These are phyloP conservation scores for Rhododendron mucronatum DNA, from an alignment of 148 eudicot species.

Conservation along the genomic window DNA sequence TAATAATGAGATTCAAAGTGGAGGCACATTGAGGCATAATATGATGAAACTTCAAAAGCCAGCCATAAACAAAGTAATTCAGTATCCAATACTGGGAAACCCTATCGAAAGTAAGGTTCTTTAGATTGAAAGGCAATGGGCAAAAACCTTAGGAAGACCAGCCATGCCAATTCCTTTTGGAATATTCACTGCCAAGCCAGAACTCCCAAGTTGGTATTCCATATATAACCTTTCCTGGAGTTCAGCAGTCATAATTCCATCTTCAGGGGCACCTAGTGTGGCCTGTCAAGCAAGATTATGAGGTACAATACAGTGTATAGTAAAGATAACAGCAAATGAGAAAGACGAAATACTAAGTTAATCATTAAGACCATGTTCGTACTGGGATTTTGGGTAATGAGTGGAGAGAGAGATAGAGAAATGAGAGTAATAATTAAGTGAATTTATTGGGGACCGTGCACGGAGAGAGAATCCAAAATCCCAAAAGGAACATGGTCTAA, in stretches of 20 bases:
- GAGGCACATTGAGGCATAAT: background rate
- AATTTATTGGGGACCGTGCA: too few species aligned
- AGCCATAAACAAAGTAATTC: background rate
- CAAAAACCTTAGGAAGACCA: conserved; percentile 23
- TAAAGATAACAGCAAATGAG: background rate
- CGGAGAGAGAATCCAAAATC: too few species aligned
- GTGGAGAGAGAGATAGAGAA: too few species aligned
- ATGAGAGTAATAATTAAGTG: too few species aligned
- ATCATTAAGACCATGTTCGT: background rate
- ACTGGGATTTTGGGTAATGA: too few species aligned
- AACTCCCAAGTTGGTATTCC: conserved; percentile 23
- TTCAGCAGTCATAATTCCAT: conserved; percentile 76
- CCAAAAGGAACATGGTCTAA: too few species aligned
- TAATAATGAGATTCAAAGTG: background rate
- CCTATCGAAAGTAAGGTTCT: background rate
- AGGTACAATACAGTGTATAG: background rate
- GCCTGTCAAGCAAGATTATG: conserved; percentile 44
- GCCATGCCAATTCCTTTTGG: conserved; percentile 1
- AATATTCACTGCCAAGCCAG: conserved; percentile 22
- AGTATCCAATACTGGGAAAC: background rate
- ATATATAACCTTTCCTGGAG: conserved; percentile 55
- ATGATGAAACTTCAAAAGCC: background rate
- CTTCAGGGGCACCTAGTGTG: conserved; percentile 49
- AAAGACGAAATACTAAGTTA: background rate
- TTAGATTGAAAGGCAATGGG: background rate